Percentiles rank a stretch among this genome's conserved stretches.
Evolutionary conservation across 1,284 basidiomycete species (phyloP).

Genomic region (Sphagnurus paluster): DNA sequence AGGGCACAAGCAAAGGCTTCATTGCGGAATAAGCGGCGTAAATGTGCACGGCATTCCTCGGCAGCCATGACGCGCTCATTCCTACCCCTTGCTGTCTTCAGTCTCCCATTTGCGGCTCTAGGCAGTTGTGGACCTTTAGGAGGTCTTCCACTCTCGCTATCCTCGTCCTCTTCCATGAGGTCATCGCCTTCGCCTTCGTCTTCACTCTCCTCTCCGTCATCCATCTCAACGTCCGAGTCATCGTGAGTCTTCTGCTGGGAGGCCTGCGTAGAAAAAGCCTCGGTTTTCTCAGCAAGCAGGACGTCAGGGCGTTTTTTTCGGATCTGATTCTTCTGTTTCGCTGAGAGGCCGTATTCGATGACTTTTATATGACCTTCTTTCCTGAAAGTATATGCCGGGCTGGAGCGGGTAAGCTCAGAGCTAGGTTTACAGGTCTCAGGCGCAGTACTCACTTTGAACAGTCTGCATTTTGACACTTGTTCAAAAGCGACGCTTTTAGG

Average conservation of each 20-base stretch:
- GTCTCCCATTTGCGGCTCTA: constrained; percentile 73
- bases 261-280: constrained; percentile 21
- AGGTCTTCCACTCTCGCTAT: constrained; percentile 38
- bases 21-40: constrained; percentile 86
- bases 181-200: constrained; percentile 46
- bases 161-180: constrained; percentile 35
- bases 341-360: constrained; percentile 87
- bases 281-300: constrained; percentile 50
- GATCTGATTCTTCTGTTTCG: constrained; percentile 75
- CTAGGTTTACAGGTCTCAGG: constrained; percentile 6
- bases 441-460: constrained; percentile 78
- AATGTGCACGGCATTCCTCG: constrained; percentile 91
- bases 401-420: constrained; percentile 31
- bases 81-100: constrained; percentile 75
- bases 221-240: constrained; percentile 50
- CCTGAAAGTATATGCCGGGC: constrained; percentile 84
- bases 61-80: constrained; percentile 90
- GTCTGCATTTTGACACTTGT: constrained; percentile 73
- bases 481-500: constrained; percentile 66
- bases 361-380: constrained; percentile 96
- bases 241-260: constrained; percentile 23
- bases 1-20: constrained; percentile 83
- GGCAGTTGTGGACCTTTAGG: constrained; percentile 38
- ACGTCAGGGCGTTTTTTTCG: constrained; percentile 72
- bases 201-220: constrained; percentile 37